Conservation (phyloP, 805 yeast species). For the Teunomyces cretensis region DNA sequence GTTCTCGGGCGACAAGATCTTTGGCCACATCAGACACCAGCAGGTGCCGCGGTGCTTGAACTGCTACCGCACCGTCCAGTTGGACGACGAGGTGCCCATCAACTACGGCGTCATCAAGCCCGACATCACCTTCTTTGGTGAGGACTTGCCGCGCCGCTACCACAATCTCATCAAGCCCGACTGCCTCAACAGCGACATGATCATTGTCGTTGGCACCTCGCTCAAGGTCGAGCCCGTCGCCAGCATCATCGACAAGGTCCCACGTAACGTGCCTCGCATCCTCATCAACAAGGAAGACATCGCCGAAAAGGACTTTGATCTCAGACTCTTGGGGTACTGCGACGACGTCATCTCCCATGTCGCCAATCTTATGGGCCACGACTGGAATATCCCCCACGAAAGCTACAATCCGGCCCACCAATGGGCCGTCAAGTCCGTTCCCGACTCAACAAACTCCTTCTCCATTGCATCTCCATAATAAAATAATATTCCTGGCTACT, state of each 20-base stretch:
- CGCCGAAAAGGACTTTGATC: constrained; percentile 37
- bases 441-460: background rate
- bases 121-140: constrained; percentile 84
- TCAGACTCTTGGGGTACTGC: constrained; percentile 39
- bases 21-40: constrained; percentile 48
- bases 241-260: constrained; percentile 35
- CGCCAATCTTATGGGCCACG: constrained; percentile 26
- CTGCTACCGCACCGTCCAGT: constrained; percentile 25
- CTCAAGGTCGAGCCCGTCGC: constrained; percentile 61
- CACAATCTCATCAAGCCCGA: constrained; percentile 46
- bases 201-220: constrained; percentile 82
- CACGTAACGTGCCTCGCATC: constrained; percentile 35
- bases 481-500: too few relatives aligned
- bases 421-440: background rate
- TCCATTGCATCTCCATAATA: background rate
- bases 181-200: constrained; percentile 68
- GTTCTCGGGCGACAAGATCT: constrained; percentile 46
- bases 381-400: constrained; percentile 25
- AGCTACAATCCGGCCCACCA: background rate
- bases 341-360: constrained; percentile 41
- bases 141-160: constrained; percentile 52
- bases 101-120: constrained; percentile 69
- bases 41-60: constrained; percentile 55
- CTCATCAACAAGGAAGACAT: constrained; percentile 41
- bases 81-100: constrained; percentile 24